Evolutionary conservation across 2,329 filamentous ascomycete genomes (phyloP).

Genomic region (Ilyonectria destructans): DNA sequence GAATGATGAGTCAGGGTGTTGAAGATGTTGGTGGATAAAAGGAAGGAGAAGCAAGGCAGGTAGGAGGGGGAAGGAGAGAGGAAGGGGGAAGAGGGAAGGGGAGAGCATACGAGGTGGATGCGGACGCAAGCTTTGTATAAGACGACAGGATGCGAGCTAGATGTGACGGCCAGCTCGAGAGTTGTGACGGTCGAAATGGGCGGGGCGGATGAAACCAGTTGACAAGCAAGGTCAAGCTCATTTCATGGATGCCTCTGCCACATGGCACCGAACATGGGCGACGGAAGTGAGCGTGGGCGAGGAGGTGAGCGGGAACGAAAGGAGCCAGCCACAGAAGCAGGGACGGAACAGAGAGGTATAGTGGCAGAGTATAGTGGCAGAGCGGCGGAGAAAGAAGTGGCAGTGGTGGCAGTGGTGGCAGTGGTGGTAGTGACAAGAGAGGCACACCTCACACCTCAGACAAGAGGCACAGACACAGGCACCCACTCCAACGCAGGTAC

Average conservation of each 20-base stretch:
- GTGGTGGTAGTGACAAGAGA: slow-evolving; percentile 30
- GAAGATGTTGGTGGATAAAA: not conserved
- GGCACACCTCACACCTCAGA: slow-evolving; percentile 32
- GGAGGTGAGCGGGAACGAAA: slow-evolving; percentile 22
- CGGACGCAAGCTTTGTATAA: slow-evolving; percentile 48
- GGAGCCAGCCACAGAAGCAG: slow-evolving; percentile 8
- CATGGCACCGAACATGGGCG: slow-evolving; percentile 47
- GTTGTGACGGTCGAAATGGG: slow-evolving; percentile 57
- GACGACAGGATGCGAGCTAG: slow-evolving; percentile 57
- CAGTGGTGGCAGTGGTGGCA: slow-evolving; percentile 27
- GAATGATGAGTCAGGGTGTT: slow-evolving; percentile 2
- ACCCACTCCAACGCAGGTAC: slow-evolving; percentile 34
- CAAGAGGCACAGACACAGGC: slow-evolving; percentile 31
- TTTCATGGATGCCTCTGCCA: slow-evolving; percentile 57
- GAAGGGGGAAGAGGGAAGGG: slow-evolving; percentile 40
- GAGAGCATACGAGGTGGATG: slow-evolving; percentile 45
- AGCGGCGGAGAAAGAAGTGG: slow-evolving; percentile 6
- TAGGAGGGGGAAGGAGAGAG: slow-evolving; percentile 17
- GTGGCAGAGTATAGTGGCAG: slow-evolving; percentile 2
- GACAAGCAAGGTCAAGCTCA: slow-evolving; percentile 62
- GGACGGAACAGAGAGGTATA: slow-evolving; percentile 1
- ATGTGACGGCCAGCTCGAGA: slow-evolving; percentile 64
- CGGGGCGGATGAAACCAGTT: slow-evolving; percentile 61
- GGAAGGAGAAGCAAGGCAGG: slow-evolving; percentile 8
- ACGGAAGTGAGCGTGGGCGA: slow-evolving; percentile 55